Base-by-base conservation (phyloP, 2,329 filamentous ascomycete species). In the Fusarium verticillioides region DNA sequence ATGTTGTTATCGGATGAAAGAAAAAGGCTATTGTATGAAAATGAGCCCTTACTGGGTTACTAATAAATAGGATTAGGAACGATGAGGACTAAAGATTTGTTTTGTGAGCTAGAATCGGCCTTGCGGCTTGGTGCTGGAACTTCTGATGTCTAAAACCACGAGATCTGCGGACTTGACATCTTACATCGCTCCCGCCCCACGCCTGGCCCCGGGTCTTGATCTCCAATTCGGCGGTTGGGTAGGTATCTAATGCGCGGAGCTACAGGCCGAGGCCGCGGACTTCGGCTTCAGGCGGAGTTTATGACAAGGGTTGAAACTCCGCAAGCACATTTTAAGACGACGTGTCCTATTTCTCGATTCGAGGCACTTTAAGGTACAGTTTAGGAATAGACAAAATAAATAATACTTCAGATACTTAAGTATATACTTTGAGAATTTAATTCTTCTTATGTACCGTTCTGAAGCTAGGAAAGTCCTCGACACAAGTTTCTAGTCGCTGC, bases 1-100 rank as follows among this genome's bases (percentile, higher is more conserved):
- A 5, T 21, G 0, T 15, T 28, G 3, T 23, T 23, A 21, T 7
- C 6, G 0, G 23, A 10, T 9, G 1, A 2, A 9, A 46, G 26
- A 46, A 9, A 46, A 9, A 15, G 3, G 18, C 11, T 21, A 9
- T 1, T 19, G 11, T 10, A 7, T 15, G 12, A 19, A 4, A 21
- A 3, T 4, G 4, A 19, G 8, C 23, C 12, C 5, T 28, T 19
- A 13, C 16, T 46, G 13, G 9, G 15, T n/a, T 16, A 16, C 5
- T 23, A 5, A 10, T 42, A 42, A 15, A 16, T 42, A 10, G n/a
- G 9, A n/a, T 23, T 11, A 18, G n/a, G 21, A 23, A 43, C 6
- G 9, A 15, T 1, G 9, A 43, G 4, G 40, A 43, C 5, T 1
- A 43, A 43, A 7, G 9, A 11, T 11, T 13, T 43, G 4, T 43